A percentile compares a stretch with the other conserved stretches of the same genome.
Evolutionary conservation across 2,329 filamentous ascomycete species (phyloP).

Genomic region (Trematosphaeria pertusa): DNA sequence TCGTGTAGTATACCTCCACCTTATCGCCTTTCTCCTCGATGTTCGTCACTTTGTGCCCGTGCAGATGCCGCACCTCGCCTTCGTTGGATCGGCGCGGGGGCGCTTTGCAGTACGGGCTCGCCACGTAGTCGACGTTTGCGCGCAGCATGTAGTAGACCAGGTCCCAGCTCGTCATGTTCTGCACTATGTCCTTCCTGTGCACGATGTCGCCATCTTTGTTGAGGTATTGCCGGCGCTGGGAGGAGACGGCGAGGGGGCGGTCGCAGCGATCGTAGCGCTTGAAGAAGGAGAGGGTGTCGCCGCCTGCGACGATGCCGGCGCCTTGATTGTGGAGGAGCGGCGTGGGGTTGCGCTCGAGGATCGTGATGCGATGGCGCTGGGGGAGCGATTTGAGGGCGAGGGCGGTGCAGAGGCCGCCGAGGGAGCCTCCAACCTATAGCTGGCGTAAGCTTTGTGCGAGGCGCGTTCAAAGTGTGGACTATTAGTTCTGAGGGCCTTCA

Average conservation of each 20-base stretch:
- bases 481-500: no score
- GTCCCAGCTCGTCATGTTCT: constrained; percentile 47
- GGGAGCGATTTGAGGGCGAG: constrained; percentile 37
- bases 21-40: constrained; percentile 26
- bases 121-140: constrained; percentile 39
- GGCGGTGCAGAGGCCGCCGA: constrained; percentile 35
- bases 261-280: constrained; percentile 34
- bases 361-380: constrained; percentile 31
- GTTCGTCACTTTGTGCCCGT: constrained; percentile 32
- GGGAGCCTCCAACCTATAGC: constrained; percentile 37
- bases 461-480: no score
- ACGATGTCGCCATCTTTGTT: constrained; percentile 36
- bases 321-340: constrained; percentile 40
- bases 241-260: constrained; percentile 33
- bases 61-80: constrained; percentile 26
- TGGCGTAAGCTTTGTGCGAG: constrained; percentile 16
- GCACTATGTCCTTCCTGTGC: constrained; percentile 35
- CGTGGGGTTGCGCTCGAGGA: constrained; percentile 41
- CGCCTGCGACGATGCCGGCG: constrained; percentile 42
- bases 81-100: constrained; percentile 18
- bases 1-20: constrained; percentile 27
- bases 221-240: constrained; percentile 35
- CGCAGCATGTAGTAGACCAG: constrained; percentile 41
- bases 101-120: constrained; percentile 33
- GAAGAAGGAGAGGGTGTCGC: constrained; percentile 38